Evolutionary conservation across 192 early-diverging fungal genomes (phyloP).

Genomic region (Linnemannia schmuckeri): DNA sequence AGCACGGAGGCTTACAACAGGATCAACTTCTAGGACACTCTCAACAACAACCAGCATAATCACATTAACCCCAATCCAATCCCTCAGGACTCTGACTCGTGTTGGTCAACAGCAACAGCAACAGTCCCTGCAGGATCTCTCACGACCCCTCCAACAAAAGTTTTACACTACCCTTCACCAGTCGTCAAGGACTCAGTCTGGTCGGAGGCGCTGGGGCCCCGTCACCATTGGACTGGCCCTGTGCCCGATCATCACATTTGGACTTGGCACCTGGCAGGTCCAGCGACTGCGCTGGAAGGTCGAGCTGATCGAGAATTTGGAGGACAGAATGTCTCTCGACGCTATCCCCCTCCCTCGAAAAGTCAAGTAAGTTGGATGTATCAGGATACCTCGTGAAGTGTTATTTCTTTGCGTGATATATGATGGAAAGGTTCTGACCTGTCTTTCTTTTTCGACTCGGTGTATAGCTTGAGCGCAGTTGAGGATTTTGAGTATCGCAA

Average conservation of each 20-base stretch:
- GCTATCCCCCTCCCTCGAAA: constrained; percentile 78
- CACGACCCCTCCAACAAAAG: background rate
- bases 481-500: constrained; percentile 83
- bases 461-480: constrained; percentile 32
- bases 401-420: background rate
- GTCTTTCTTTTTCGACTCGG: constrained; percentile 24
- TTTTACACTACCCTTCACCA: constrained; percentile 34
- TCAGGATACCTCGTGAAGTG: background rate
- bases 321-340: constrained; percentile 68
- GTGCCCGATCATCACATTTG: constrained; percentile 74
- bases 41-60: background rate
- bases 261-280: constrained; percentile 89
- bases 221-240: constrained; percentile 52
- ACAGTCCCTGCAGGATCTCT: background rate
- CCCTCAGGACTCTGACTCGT: background rate
- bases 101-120: background rate
- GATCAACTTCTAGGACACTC: background rate
- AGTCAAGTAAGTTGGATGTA: constrained; percentile 60
- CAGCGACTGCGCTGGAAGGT: constrained; percentile 92
- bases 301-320: constrained; percentile 80
- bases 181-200: constrained; percentile 37
- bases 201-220: constrained; percentile 38
- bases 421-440: background rate
- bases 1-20: background rate
- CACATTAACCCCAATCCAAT: background rate